Evolutionary conservation across 2,329 filamentous ascomycete species (phyloP).

Genomic region (Myriangium duriaei): DNA sequence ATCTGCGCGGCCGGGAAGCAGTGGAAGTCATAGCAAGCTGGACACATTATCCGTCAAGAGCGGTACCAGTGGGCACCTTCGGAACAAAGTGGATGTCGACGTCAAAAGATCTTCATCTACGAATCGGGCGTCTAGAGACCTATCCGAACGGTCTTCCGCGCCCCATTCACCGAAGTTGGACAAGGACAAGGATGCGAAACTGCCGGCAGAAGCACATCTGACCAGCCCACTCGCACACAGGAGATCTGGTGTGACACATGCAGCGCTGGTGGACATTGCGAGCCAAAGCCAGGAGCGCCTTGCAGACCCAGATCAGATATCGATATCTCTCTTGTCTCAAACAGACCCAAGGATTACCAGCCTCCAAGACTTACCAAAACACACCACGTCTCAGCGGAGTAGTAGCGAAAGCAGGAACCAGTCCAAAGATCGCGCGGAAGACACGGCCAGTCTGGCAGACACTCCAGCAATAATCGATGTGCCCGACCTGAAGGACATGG

Average conservation of each 20-base stretch:
- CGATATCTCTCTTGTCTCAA: too few relatives aligned
- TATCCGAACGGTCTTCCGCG: constrained; percentile 5
- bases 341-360: too few relatives aligned
- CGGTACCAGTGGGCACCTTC: constrained; percentile 4
- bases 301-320: too few relatives aligned
- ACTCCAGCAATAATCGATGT: neutral
- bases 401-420: neutral
- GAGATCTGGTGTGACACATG: neutral
- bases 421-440: neutral
- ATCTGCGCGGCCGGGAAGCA: constrained; percentile 56
- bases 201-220: neutral
- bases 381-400: neutral
- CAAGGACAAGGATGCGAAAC: constrained; percentile 1
- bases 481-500: neutral
- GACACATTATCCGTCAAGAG: constrained; percentile 20
- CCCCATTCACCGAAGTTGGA: constrained; percentile 3
- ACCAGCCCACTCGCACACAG: constrained; percentile 2
- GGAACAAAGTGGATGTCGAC: constrained; percentile 1
- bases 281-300: too few relatives aligned
- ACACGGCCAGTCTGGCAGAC: neutral
- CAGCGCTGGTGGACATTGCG: too few relatives aligned
- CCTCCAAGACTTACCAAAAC: neutral
- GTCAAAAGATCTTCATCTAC: constrained; percentile 6
- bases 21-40: constrained; percentile 15
- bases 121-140: constrained; percentile 3